Base-by-base conservation (phyloP, 805 yeast genomes). In the Starmerella roubikii region DNA sequence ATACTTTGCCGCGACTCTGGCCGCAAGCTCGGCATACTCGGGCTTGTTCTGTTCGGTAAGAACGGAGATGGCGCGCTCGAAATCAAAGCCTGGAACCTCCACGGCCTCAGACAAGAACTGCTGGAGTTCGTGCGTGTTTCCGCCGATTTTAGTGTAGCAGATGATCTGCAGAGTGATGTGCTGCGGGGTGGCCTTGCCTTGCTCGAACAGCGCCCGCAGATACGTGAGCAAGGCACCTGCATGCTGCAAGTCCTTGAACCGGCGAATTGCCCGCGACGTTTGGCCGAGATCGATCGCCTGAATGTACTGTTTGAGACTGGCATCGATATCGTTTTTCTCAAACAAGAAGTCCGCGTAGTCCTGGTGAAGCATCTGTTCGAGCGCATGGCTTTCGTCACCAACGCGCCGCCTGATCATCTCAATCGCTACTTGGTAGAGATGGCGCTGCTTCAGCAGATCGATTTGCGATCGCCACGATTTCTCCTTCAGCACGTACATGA, bases 131-230 rank as follows among this genome's bases (percentile, higher is more conserved):
- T 67, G 69, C 2, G 66, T 68, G 3, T 65, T 67, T 9, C 21
- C 21, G 44, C 78, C 80, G 49, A 83, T 59, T 52, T 85, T 84
- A 44, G 94, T 81, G 51, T 78, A 76, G 35, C 88, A 75, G 44
- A 88, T 78, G 20, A 86, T 58, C 30, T 86, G 62, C 20, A 88
- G 58, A 0, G 94, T 85, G 5, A 84, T 68, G 56, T 88, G 96
- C 53, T 85, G 93, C 23, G 72, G 66, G n/a, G 72, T 71, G 0
- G 94, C 76, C 12, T 68, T 48, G 2, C 69, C 67, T 31, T 65
- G 56, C 7, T 67, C 67, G 38, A 79, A 64, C 46, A 85, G 62
- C 11, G 69, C 69, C 54, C 74, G 74, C 25, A 85, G 60, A 46
- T 78, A 85, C 30, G 64, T 62, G 0, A 83, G 68, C 50, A 86